These are phyloP conservation scores for Xylariomycetidae sp. DNA, from an alignment of 2,329 filamentous ascomycete species.

Conservation along the genomic window DNA sequence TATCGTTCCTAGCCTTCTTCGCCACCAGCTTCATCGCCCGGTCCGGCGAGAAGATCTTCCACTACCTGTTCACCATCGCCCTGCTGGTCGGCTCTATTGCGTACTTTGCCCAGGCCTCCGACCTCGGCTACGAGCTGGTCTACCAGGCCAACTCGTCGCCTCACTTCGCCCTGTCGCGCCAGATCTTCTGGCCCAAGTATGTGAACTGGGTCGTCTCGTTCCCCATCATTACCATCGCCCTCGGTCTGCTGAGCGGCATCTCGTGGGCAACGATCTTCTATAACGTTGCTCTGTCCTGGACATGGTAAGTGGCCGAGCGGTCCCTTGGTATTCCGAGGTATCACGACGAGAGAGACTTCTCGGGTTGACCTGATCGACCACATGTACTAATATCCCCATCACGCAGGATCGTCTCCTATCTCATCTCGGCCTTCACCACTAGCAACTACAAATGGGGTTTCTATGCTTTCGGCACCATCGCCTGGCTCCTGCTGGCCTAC, in stretches of 20 bases:
- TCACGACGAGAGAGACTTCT: too few relatives aligned
- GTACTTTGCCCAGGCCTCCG: conserved; percentile 50
- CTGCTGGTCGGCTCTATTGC: conserved; percentile 44
- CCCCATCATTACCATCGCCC: conserved; percentile 38
- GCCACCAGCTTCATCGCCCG: conserved; percentile 37
- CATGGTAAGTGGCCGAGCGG: conserved; percentile 41
- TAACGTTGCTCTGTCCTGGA: conserved; percentile 45
- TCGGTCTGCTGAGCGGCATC: conserved; percentile 47
- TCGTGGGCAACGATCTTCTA: conserved; percentile 53
- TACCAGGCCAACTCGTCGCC: conserved; percentile 29
- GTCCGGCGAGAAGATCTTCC: conserved; percentile 49
- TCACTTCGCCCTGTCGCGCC: conserved; percentile 28
- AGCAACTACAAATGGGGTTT: conserved; percentile 56
- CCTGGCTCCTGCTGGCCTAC: conserved; percentile 41
- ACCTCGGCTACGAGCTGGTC: conserved; percentile 43
- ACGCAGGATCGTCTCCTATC: conserved; percentile 45
- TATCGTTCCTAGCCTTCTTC: conserved; percentile 41
- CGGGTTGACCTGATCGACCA: too few relatives aligned
- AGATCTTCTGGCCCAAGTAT: conserved; percentile 54
- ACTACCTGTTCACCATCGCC: conserved; percentile 49
- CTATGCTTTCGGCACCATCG: conserved; percentile 46
- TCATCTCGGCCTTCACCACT: conserved; percentile 42
- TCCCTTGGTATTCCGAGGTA: too few relatives aligned
- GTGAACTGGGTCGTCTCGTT: conserved; percentile 48
- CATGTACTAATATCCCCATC: too few relatives aligned